A percentile compares a stretch with the other conserved stretches of the same genome.
These are phyloP conservation scores for Anthoceros angustus DNA, from an alignment of 225 moss, liverwort and hornwort genomes.

Conservation along the genomic window DNA sequence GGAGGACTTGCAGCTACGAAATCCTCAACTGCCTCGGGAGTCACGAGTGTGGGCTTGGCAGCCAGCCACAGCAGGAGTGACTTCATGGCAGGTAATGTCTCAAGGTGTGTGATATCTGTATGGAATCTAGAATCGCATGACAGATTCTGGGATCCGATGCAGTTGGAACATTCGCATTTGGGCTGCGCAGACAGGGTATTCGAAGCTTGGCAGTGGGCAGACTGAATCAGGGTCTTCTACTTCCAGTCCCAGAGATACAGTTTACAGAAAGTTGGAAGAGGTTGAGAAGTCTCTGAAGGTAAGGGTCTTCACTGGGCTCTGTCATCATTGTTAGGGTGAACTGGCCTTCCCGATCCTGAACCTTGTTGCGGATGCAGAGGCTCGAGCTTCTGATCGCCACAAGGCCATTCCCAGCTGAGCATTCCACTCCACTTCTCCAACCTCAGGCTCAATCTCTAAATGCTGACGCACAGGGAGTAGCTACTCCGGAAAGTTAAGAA, in stretches of 20 bases:
- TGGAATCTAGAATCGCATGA: constrained; percentile 8
- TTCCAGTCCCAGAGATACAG: constrained; percentile 12
- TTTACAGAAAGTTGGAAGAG: constrained; percentile 32
- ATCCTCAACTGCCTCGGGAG: constrained; percentile 7
- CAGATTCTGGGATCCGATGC: neutral
- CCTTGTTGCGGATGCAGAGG: constrained; percentile 10
- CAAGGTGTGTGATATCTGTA: constrained; percentile 11
- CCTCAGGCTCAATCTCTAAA: neutral
- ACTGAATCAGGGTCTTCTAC: constrained; percentile 7
- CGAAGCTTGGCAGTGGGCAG: neutral
- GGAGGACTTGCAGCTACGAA: constrained; percentile 14
- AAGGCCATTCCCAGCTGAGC: constrained; percentile 4
- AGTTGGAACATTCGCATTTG: neutral
- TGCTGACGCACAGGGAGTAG: neutral
- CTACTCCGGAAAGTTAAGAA: no score
- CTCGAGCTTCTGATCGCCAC: constrained; percentile 17
- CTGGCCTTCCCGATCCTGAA: neutral
- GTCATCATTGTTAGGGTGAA: neutral
- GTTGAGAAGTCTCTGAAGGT: constrained; percentile 40
- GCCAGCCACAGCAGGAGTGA: constrained; percentile 20
- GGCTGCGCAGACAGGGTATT: constrained; percentile 3
- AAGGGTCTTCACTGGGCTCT: neutral
- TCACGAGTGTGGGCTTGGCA: constrained; percentile 39
- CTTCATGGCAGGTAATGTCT: constrained; percentile 30
- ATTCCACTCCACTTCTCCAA: neutral